Evolutionary conservation across 148 eudicot species (phyloP).

Genomic region (Chenopodium album): DNA sequence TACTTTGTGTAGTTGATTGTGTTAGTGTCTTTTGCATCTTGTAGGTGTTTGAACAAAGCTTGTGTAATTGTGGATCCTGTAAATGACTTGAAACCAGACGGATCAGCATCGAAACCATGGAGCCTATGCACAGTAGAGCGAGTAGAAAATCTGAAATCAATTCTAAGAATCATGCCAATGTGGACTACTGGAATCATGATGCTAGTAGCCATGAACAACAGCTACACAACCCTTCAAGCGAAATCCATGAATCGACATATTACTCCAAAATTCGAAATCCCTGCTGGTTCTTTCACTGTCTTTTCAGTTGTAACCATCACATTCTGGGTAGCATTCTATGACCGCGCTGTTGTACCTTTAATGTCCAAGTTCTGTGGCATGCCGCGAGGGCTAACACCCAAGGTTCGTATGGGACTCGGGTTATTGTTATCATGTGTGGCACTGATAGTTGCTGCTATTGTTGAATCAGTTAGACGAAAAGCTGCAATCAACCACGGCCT

Average conservation of each 20-base stretch:
- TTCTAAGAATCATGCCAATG: conserved; percentile 21
- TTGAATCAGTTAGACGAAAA: conserved; percentile 22
- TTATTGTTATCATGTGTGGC: conserved; percentile 24
- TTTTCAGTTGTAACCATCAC: conserved; percentile 30
- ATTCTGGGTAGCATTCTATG: conserved; percentile 38
- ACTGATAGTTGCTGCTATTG: conserved; percentile 27
- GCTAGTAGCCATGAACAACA: conserved; percentile 11
- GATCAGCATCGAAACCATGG: conserved; percentile 19
- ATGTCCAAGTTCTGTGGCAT: conserved; percentile 25
- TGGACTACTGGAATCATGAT: conserved; percentile 29
- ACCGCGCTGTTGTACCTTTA: conserved; percentile 31
- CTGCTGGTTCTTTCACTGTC: conserved; percentile 32
- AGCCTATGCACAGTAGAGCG: conserved; percentile 24
- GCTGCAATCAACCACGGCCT: conserved; percentile 20
- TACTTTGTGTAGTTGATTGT: neutral
- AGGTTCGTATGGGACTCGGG: conserved; percentile 24
- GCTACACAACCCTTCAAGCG: conserved; percentile 29
- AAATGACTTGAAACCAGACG: conserved; percentile 22
- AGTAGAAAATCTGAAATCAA: conserved; percentile 21
- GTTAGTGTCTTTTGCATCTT: conserved; percentile 1
- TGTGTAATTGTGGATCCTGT: conserved; percentile 18
- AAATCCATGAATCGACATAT: conserved; percentile 27
- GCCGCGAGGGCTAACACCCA: conserved; percentile 28
- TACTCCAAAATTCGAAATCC: conserved; percentile 24
- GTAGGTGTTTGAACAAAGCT: conserved; percentile 32